Conservation (phyloP, 768 basidiomycete genomes). For the Suillus sp. region DNA sequence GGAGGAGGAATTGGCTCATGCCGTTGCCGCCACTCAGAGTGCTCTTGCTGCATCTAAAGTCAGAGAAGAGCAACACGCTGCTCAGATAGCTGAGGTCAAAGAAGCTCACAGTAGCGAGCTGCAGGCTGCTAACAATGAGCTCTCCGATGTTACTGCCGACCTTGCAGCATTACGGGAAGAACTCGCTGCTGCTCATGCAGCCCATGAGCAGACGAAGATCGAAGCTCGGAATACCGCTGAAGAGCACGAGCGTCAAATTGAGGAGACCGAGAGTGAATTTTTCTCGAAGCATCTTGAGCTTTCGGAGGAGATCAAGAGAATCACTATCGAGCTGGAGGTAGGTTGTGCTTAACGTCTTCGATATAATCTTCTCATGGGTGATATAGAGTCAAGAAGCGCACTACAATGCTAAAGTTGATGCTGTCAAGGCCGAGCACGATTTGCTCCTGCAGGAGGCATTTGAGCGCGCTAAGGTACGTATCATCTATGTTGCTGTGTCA, state of each 20-base stretch:
- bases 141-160: slow-evolving; percentile 44
- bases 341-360: slow-evolving; percentile 18
- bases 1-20: slow-evolving; percentile 56
- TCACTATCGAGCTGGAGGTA: slow-evolving; percentile 69
- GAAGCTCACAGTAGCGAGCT: slow-evolving; percentile 50
- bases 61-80: slow-evolving; percentile 48
- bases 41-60: slow-evolving; percentile 48
- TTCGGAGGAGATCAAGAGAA: slow-evolving; percentile 53
- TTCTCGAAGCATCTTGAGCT: slow-evolving; percentile 53
- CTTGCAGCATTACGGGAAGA: slow-evolving; percentile 49
- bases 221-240: slow-evolving; percentile 49
- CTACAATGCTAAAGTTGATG: slow-evolving; percentile 67
- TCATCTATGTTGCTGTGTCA: neutral
- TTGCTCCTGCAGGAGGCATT: slow-evolving; percentile 68
- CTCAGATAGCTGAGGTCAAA: slow-evolving; percentile 43
- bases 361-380: slow-evolving; percentile 4
- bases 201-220: slow-evolving; percentile 51
- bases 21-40: slow-evolving; percentile 48
- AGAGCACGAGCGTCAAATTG: slow-evolving; percentile 49
- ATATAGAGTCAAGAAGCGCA: slow-evolving; percentile 66
- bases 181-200: slow-evolving; percentile 44
- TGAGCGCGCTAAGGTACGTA: slow-evolving; percentile 71
- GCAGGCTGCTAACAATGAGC: slow-evolving; percentile 44
- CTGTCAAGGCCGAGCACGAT: slow-evolving; percentile 65
- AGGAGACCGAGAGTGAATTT: slow-evolving; percentile 53